phyloP scores from a whole-genome alignment of 2,329 filamentous ascomycete species.

The Cytospora piceae region DNA sequence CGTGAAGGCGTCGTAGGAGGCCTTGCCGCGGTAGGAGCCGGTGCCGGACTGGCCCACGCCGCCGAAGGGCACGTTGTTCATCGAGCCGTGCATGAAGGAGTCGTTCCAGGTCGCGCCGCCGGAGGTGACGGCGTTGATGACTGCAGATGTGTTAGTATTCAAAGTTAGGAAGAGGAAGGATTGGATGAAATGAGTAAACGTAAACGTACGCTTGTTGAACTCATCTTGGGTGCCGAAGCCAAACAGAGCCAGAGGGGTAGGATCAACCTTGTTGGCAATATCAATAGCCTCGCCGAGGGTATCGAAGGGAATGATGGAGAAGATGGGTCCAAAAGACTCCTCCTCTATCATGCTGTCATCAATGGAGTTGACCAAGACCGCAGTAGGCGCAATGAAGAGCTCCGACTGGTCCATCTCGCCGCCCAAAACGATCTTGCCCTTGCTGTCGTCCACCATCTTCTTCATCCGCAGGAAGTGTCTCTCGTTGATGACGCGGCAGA shows the following conservation, averaged over 20 bases:
- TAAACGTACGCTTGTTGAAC: constrained; percentile 68
- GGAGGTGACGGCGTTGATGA: constrained; percentile 65
- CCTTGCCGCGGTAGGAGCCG: constrained; percentile 76
- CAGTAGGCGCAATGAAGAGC: constrained; percentile 87
- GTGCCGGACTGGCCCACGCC: constrained; percentile 80
- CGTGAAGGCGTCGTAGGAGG: constrained; percentile 71
- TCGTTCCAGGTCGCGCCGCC: constrained; percentile 70
- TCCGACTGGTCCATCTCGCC: constrained; percentile 80
- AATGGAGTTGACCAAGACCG: constrained; percentile 77
- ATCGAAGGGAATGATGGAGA: constrained; percentile 78
- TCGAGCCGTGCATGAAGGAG: constrained; percentile 51
- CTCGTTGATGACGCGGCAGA: constrained; percentile 78
- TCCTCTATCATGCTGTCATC: constrained; percentile 79
- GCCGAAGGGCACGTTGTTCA: constrained; percentile 77
- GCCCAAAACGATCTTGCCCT: constrained; percentile 84
- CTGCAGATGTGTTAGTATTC: constrained; percentile 41
- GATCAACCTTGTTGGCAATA: constrained; percentile 78
- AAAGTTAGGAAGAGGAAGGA: background rate
- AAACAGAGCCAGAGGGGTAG: constrained; percentile 82
- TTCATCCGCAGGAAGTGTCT: constrained; percentile 81
- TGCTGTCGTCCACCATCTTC: constrained; percentile 83
- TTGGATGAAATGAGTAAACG: background rate
- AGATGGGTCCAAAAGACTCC: constrained; percentile 93
- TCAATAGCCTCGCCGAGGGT: constrained; percentile 84
- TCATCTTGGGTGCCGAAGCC: constrained; percentile 83